phyloP scores from a whole-genome alignment of 2,329 filamentous ascomycete genomes.

The Epichloe hybrida region DNA sequence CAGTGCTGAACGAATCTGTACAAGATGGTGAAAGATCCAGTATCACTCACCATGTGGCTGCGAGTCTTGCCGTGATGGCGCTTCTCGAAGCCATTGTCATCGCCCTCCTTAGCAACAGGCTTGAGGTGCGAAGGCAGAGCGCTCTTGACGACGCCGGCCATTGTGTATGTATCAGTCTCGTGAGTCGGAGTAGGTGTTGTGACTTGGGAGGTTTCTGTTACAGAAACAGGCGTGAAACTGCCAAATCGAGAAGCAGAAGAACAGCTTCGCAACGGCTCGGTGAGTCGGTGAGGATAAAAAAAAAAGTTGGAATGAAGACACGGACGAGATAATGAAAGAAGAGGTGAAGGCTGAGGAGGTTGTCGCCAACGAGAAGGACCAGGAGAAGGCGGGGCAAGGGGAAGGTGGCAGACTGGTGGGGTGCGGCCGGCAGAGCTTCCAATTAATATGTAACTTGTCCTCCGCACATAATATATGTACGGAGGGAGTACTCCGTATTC shows the following conservation, averaged over 20 bases:
- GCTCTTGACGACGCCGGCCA: constrained; percentile 59
- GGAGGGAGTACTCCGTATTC: too few relatives aligned
- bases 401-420: neutral
- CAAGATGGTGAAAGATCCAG: too few relatives aligned
- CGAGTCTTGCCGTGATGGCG: constrained; percentile 76
- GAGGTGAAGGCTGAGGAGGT: neutral
- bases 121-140: constrained; percentile 78
- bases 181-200: neutral
- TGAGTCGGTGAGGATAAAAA: neutral
- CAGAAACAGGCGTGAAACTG: neutral
- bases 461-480: too few relatives aligned
- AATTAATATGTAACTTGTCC: too few relatives aligned
- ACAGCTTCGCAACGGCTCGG: neutral
- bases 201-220: neutral
- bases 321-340: neutral
- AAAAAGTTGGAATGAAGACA: neutral
- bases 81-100: constrained; percentile 38
- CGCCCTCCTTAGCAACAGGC: constrained; percentile 32
- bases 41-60: constrained; percentile 64
- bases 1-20: neutral
- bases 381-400: constrained; percentile 5
- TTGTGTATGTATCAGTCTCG: constrained; percentile 25
- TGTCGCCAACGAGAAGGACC: constrained; percentile 1
- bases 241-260: neutral
- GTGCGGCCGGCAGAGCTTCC: neutral